These are phyloP conservation scores for Sindora glabra DNA, from an alignment of 306 rosid species.

Conservation along the genomic window DNA sequence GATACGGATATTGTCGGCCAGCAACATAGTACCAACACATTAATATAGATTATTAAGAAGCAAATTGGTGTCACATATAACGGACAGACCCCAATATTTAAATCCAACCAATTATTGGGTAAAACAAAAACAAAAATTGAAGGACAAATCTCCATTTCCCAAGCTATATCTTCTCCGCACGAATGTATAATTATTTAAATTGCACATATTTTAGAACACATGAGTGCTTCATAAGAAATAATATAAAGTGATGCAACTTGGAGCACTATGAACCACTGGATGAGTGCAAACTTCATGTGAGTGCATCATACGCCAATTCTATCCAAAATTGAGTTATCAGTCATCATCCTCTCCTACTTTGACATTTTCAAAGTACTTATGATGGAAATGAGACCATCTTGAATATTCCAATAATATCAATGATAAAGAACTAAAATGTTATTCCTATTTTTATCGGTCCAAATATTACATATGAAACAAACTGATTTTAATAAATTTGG, in stretches of 20 bases:
- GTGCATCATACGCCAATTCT: conserved; percentile 1
- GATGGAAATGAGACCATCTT: conserved; percentile 19
- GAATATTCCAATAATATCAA: conserved; percentile 2
- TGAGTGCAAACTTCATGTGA: neutral
- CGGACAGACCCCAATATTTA: neutral
- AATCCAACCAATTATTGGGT: neutral
- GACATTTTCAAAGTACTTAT: conserved; percentile 24
- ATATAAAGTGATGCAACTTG: neutral
- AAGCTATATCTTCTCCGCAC: neutral
- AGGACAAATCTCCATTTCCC: conserved; percentile 18
- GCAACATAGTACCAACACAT: conserved; percentile 8
- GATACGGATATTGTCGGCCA: conserved; percentile 23
- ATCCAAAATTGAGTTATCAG: neutral
- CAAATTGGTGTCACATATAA: neutral
- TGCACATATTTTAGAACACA: neutral
- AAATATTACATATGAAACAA: no score
- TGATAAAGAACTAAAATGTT: neutral
- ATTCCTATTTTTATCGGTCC: no score
- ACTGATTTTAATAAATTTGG: no score
- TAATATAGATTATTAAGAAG: neutral
- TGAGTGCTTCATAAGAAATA: neutral
- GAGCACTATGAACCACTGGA: neutral
- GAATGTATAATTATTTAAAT: neutral
- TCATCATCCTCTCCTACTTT: neutral
- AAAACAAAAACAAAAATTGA: neutral